Evolutionary conservation across 2,329 filamentous ascomycete genomes (phyloP).

Genomic region (Dryadomyces quercivorus): DNA sequence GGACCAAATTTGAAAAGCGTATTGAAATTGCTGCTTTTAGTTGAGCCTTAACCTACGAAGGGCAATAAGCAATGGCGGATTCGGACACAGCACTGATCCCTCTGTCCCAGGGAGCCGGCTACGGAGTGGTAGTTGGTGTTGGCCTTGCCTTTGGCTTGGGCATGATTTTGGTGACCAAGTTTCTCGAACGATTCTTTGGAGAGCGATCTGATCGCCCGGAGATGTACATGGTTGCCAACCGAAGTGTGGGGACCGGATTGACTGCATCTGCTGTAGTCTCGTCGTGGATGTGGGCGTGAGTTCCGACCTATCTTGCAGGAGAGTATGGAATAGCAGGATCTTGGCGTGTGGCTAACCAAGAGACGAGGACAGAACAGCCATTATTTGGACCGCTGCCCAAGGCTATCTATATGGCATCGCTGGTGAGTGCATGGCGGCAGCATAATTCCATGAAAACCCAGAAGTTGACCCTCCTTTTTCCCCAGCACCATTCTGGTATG

Average conservation of each 20-base stretch:
- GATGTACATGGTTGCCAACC: constrained; percentile 79
- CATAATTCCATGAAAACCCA: too few relatives aligned
- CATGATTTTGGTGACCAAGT: constrained; percentile 22
- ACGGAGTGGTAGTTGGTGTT: constrained; percentile 66
- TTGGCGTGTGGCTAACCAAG: too few relatives aligned
- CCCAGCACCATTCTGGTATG: constrained; percentile 39
- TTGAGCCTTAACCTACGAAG: too few relatives aligned
- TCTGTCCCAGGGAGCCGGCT: constrained; percentile 53
- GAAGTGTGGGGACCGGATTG: constrained; percentile 77
- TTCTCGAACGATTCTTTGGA: constrained; percentile 23
- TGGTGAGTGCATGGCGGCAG: constrained; percentile 18
- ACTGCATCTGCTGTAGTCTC: constrained; percentile 79
- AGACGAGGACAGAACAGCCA: neutral
- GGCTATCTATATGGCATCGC: constrained; percentile 65
- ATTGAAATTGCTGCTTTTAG: too few relatives aligned
- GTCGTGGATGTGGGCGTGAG: constrained; percentile 86
- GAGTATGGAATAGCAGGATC: too few relatives aligned
- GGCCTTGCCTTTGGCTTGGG: constrained; percentile 64
- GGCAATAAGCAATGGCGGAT: neutral
- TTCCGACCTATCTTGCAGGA: constrained; percentile 19
- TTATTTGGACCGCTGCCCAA: constrained; percentile 62
- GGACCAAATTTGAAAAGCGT: too few relatives aligned
- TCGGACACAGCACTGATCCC: constrained; percentile 13
- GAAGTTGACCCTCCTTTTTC: too few relatives aligned
- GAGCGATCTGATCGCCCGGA: constrained; percentile 72